Conservation (phyloP, 345 rosid species). For the Salix dunnii region DNA sequence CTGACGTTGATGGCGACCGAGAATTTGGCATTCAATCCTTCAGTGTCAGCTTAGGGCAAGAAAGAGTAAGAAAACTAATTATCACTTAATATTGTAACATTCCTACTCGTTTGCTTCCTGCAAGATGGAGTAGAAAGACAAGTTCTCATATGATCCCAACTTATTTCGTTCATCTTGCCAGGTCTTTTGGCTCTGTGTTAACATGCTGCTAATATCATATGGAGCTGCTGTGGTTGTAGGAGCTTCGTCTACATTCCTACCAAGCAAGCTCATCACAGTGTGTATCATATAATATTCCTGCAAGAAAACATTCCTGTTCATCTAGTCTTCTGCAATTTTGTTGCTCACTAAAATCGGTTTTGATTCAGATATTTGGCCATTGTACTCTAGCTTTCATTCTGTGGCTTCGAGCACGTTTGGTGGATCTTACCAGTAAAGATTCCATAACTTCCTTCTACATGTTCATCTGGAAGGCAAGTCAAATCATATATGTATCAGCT, state of each 20-base stretch:
- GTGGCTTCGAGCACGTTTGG: conserved; percentile 25
- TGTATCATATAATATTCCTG: not conserved
- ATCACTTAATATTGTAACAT: not conserved
- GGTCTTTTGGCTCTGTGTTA: conserved; percentile 32
- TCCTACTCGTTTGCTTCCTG: not conserved
- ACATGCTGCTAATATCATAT: conserved; percentile 27
- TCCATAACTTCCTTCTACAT: conserved; percentile 29
- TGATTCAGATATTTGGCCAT: conserved; percentile 28
- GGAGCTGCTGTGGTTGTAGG: conserved; percentile 30
- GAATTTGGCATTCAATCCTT: conserved; percentile 31
- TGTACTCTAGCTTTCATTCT: conserved; percentile 15
- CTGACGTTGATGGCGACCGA: conserved; percentile 37
- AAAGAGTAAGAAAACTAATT: conserved; percentile 18
- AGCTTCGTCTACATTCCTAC: conserved; percentile 19
- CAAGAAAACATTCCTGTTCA: not conserved
- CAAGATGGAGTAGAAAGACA: not conserved
- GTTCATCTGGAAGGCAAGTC: conserved; percentile 41
- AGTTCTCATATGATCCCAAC: not conserved
- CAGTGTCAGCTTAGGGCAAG: conserved; percentile 24
- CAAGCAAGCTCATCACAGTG: conserved; percentile 26
- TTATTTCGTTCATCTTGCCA: not conserved
- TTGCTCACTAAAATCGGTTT: not conserved
- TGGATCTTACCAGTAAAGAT: conserved; percentile 20
- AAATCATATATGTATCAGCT: not conserved
- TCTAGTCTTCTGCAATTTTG: not conserved